Percentiles rank a stretch among this genome's conserved stretches.
Conservation (phyloP, 2,329 filamentous ascomycete species). For the Penicillium sp. region DNA sequence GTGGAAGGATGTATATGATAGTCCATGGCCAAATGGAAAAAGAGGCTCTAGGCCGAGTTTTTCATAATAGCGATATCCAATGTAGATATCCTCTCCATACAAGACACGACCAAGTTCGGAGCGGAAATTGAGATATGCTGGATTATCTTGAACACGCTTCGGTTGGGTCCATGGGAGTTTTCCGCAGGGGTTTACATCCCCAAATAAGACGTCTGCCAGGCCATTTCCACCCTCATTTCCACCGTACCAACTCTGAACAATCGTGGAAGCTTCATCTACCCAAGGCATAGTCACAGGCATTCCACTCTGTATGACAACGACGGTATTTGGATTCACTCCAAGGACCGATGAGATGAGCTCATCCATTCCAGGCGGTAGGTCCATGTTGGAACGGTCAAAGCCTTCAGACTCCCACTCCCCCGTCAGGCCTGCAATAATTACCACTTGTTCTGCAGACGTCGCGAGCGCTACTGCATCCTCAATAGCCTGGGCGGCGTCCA, state of each 20-base stretch:
- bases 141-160: slow-evolving; percentile 62
- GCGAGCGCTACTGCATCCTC: slow-evolving; percentile 65
- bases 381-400: slow-evolving; percentile 55
- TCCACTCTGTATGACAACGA: slow-evolving; percentile 72
- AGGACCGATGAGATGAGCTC: slow-evolving; percentile 60
- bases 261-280: slow-evolving; percentile 44
- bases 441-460: slow-evolving; percentile 67
- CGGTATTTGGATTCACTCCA: slow-evolving; percentile 63
- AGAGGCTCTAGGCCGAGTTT: slow-evolving; percentile 59
- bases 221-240: slow-evolving; percentile 79
- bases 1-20: slow-evolving; percentile 69
- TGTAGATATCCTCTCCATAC: slow-evolving; percentile 75
- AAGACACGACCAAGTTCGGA: slow-evolving; percentile 66
- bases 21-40: slow-evolving; percentile 75
- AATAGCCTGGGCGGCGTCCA: slow-evolving; percentile 59
- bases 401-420: slow-evolving; percentile 75
- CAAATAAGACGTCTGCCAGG: slow-evolving; percentile 73
- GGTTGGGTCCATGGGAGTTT: slow-evolving; percentile 75
- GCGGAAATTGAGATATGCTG: slow-evolving; percentile 69
- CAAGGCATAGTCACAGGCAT: slow-evolving; percentile 58
- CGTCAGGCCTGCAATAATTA: slow-evolving; percentile 63
- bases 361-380: slow-evolving; percentile 52
- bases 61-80: slow-evolving; percentile 79
- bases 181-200: slow-evolving; percentile 68
- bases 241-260: slow-evolving; percentile 78